phyloP scores from a whole-genome alignment of 345 rosid genomes.

The Limnanthes douglasii region DNA sequence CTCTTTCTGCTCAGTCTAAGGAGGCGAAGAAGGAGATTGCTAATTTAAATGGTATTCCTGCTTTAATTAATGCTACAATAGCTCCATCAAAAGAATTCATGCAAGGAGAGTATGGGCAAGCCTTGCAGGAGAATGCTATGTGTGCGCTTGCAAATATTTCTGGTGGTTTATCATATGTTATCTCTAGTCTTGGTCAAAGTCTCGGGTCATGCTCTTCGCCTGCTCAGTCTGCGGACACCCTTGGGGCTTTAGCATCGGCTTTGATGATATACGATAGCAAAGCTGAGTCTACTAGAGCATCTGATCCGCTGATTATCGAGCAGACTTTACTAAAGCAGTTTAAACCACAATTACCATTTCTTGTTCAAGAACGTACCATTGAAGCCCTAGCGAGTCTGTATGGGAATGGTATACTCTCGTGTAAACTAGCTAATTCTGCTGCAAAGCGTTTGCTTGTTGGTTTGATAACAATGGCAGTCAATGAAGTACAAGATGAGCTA shows the following conservation, averaged over 20 bases:
- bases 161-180: constrained; percentile 95
- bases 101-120: constrained; percentile 99
- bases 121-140: constrained; percentile 98
- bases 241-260: constrained; percentile 99
- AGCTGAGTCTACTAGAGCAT: constrained; percentile 72
- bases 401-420: constrained; percentile 67
- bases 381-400: constrained; percentile 99
- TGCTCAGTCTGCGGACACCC: constrained; percentile 89
- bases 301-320: constrained; percentile 65
- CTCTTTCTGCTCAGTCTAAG: constrained; percentile 87
- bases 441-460: constrained; percentile 98
- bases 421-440: constrained; percentile 69
- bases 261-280: constrained; percentile 92
- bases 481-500: constrained; percentile 95
- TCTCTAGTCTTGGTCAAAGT: constrained; percentile 98
- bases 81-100: constrained; percentile 99
- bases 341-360: constrained; percentile 70
- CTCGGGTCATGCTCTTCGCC: constrained; percentile 95
- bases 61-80: constrained; percentile 88
- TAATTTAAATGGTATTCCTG: constrained; percentile 82
- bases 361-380: constrained; percentile 94
- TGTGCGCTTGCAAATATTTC: constrained; percentile 98
- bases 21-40: constrained; percentile 93
- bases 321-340: constrained; percentile 86
- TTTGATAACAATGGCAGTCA: constrained; percentile 88